Percentiles rank a stretch among this genome's conserved stretches.
phyloP scores from a whole-genome alignment of 352 stramenopile genomes.

The Globisporangium spiculum region DNA sequence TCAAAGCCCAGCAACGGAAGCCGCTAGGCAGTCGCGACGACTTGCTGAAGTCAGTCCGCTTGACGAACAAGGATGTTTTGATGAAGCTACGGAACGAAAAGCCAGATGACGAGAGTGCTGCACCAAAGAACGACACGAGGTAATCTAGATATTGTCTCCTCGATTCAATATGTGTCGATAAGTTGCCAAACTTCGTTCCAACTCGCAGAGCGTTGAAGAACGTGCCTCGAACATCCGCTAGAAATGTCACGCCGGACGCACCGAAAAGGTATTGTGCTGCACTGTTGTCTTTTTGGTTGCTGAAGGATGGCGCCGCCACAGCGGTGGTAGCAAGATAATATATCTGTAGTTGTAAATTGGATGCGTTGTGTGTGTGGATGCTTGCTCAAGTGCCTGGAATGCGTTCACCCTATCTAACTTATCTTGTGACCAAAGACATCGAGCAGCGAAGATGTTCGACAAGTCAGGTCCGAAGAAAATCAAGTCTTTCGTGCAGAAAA shows the following conservation, averaged over 20 bases:
- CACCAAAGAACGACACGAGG: constrained; percentile 27
- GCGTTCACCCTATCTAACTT: constrained; percentile 2
- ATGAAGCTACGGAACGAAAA: constrained; percentile 40
- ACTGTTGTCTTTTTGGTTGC: constrained; percentile 1
- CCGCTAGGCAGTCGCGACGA: constrained; percentile 67
- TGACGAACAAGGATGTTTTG: constrained; percentile 83
- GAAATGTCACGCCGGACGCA: constrained; percentile 27
- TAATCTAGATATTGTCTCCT: constrained; percentile 22
- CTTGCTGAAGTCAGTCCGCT: constrained; percentile 41
- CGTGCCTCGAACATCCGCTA: constrained; percentile 22
- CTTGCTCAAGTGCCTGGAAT: not conserved
- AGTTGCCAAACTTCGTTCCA: constrained; percentile 20
- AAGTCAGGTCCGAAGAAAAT: constrained; percentile 7
- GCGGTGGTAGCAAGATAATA: constrained; percentile 18
- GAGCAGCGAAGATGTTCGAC: not conserved
- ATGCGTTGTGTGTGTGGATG: constrained; percentile 9
- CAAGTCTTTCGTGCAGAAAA: constrained; percentile 4
- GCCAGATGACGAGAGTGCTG: constrained; percentile 7
- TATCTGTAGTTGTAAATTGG: constrained; percentile 19
- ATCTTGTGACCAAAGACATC: constrained; percentile 12
- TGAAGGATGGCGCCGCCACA: not conserved
- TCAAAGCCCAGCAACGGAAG: constrained; percentile 45
- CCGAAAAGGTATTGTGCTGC: constrained; percentile 37
- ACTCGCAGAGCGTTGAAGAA: constrained; percentile 27
- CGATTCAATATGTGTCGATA: constrained; percentile 6